These are phyloP conservation scores for Fusarium keratoplasticum DNA, from an alignment of 2,329 filamentous ascomycete species.

Conservation along the genomic window DNA sequence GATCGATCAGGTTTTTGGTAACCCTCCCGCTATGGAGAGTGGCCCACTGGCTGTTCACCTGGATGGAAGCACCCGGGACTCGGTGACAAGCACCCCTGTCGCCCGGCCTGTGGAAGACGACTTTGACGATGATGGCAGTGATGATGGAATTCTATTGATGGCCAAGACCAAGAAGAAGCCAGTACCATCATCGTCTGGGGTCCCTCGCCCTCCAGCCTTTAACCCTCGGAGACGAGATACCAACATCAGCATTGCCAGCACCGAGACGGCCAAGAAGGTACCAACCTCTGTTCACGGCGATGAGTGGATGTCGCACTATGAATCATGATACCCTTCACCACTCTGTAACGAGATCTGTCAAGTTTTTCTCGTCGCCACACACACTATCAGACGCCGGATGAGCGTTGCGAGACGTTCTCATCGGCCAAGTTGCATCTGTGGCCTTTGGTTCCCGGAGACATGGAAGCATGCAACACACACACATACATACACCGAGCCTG, in stretches of 20 bases:
- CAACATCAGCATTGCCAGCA: slow-evolving; percentile 70
- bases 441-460: slow-evolving; percentile 29
- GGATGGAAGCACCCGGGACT: slow-evolving; percentile 33
- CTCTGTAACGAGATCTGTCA: slow-evolving; percentile 27
- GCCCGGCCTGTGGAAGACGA: slow-evolving; percentile 53
- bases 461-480: slow-evolving; percentile 23
- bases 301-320: slow-evolving; percentile 43
- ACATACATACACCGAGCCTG: slow-evolving; percentile 8
- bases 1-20: slow-evolving; percentile 54
- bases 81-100: slow-evolving; percentile 43
- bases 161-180: slow-evolving; percentile 62
- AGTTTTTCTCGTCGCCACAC: slow-evolving; percentile 27
- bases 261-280: slow-evolving; percentile 73
- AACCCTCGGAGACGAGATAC: slow-evolving; percentile 66
- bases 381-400: slow-evolving; percentile 30
- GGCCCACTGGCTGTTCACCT: slow-evolving; percentile 48
- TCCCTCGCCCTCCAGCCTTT: slow-evolving; percentile 45
- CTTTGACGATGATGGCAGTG: slow-evolving; percentile 63
- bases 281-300: slow-evolving; percentile 49
- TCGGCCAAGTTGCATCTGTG: slow-evolving; percentile 30
- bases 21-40: slow-evolving; percentile 48
- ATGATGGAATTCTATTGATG: slow-evolving; percentile 67
- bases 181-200: slow-evolving; percentile 23
- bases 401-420: slow-evolving; percentile 26
- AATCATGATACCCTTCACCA: slow-evolving; percentile 42